Evolutionary conservation across 2,329 filamentous ascomycete species (phyloP), one percentile per base, ranked within the genome.

Genomic region (Corniculantispora saksenae): DNA sequence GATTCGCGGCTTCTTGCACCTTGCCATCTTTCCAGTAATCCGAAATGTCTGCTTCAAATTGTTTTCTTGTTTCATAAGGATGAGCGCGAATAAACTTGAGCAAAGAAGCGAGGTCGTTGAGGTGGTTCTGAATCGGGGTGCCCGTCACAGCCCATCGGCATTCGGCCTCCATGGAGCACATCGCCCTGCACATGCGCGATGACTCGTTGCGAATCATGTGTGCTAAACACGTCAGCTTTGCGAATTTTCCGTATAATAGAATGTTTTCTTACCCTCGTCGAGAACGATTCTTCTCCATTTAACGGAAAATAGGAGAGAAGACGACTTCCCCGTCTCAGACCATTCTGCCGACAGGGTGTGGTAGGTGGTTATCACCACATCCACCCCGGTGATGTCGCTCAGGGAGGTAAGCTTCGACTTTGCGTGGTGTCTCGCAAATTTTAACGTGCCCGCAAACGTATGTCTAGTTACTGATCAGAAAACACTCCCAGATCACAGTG

Each of bases 81-180:
- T 78, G 71, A 0, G 74, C 74, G 10, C 72, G 71, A 23, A 83
- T 70, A 59, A 83, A 84, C 17, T 75, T 76, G 0, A 84, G 68
- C 0, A 83, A 71, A 4, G 74, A 71, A 0, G 75, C 71, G 9
- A 84, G 71, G 62, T 84, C 82, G 1, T 68, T 70, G 0, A 82
- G 70, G 1, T 70, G 69, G 62, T 83, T 84, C 61, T 83, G 81
- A 1, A 84, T 79, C 0, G 82, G 82, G 0, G 81, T 84, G 1
- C 81, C 81, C 0, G 80, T 83, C 1, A 84, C 75, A 1, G 77
- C 78, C 81, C 82, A 84, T 9, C 81, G 74, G 1, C 71, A 72
- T 23, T 70, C 65, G 0, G 77, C 71, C 0, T 76, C 64, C 0
- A 84, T 69, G 2, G 71, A 70, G 51, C 74, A 80, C 0, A 79